Percentiles rank a stretch among this genome's conserved stretches.
Evolutionary conservation across 306 rosid species (phyloP).

Genomic region (Citrullus colocynthis): DNA sequence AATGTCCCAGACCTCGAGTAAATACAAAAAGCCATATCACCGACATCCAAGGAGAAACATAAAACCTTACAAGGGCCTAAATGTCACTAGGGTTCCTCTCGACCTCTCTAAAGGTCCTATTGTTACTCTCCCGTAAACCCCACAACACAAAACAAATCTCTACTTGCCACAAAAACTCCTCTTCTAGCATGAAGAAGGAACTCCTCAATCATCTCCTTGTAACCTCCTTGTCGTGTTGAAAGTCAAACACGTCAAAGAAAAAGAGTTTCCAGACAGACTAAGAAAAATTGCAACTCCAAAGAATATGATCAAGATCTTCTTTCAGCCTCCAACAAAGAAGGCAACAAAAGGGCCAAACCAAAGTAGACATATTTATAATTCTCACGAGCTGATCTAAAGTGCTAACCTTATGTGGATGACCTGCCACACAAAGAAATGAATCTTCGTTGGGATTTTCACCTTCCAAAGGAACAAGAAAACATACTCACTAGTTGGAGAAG

Average conservation of each 20-base stretch:
- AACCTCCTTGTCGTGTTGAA: not conserved
- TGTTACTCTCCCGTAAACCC: not conserved
- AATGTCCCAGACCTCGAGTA: not conserved
- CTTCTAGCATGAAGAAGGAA: not conserved
- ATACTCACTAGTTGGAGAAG: too few species aligned
- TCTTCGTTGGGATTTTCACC: too few species aligned
- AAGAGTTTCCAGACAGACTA: not conserved
- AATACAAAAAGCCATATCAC: not conserved
- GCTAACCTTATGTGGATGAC: too few species aligned
- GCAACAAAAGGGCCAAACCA: too few species aligned
- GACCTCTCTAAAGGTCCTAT: not conserved
- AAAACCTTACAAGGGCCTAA: not conserved
- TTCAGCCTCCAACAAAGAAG: not conserved
- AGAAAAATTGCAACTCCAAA: too few species aligned
- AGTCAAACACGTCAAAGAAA: not conserved
- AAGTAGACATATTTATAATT: too few species aligned
- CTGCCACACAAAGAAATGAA: too few species aligned
- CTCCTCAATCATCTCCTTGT: not conserved
- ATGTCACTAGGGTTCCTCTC: not conserved
- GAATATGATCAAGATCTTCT: not conserved
- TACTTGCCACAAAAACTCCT: not conserved
- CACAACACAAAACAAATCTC: not conserved
- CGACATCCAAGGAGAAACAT: not conserved
- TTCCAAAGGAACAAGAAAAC: too few species aligned
- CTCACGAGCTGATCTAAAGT: too few species aligned